These are phyloP conservation scores for Cruciata laevipes DNA, from an alignment of 257 asterid genomes.

Conservation along the genomic window DNA sequence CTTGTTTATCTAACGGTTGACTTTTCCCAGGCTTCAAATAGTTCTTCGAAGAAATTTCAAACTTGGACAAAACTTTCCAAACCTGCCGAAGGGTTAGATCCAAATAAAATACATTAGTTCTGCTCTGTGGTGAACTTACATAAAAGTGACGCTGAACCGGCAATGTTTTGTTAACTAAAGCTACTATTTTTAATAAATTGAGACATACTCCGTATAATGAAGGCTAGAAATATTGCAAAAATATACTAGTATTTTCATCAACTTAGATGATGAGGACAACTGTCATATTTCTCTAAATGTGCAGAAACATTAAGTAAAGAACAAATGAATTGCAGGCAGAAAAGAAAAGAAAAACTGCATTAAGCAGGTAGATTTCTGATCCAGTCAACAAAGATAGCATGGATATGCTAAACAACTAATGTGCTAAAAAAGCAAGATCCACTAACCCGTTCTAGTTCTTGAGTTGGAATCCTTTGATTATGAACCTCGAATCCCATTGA, in stretches of 20 bases:
- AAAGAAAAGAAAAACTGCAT: background rate
- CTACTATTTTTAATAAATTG: background rate
- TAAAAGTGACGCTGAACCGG: background rate
- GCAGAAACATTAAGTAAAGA: background rate
- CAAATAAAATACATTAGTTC: constrained; percentile 10
- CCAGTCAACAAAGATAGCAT: background rate
- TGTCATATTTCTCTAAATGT: background rate
- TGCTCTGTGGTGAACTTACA: background rate
- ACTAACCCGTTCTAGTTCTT: constrained; percentile 69
- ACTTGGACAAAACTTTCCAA: constrained; percentile 67
- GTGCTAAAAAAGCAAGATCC: background rate
- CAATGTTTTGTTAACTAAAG: background rate
- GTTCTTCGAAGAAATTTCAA: constrained; percentile 62
- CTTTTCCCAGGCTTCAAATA: constrained; percentile 76
- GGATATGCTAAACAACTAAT: background rate
- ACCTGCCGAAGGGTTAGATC: constrained; percentile 51
- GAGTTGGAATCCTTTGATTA: constrained; percentile 32
- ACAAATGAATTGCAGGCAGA: background rate
- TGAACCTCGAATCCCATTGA: constrained; percentile 45
- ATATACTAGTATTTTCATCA: background rate
- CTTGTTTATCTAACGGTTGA: constrained; percentile 33
- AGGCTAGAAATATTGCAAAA: background rate
- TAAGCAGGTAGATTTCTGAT: background rate
- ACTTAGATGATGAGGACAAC: background rate
- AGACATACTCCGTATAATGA: background rate